These are phyloP conservation scores for Alternaria triticimaculans DNA, from an alignment of 2,329 filamentous ascomycete genomes.

Conservation along the genomic window DNA sequence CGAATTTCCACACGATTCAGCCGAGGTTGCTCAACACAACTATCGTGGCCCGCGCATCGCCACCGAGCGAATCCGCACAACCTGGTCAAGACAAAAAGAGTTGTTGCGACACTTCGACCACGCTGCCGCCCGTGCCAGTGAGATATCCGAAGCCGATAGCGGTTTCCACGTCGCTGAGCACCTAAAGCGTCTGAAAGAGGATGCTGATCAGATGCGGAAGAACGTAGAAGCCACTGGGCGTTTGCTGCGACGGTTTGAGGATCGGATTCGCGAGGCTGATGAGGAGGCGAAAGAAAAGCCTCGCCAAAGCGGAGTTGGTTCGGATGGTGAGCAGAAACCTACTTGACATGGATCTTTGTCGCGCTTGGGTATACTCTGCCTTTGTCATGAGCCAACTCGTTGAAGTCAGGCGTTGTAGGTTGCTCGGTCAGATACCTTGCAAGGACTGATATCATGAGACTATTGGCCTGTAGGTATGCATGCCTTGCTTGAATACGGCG, in stretches of 20 bases:
- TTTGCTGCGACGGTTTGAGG: conserved; percentile 24
- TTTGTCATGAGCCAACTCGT: neutral
- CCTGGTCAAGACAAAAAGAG: conserved; percentile 15
- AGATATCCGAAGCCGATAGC: conserved; percentile 4
- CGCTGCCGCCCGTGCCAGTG: conserved; percentile 1
- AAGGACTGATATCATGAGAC: neutral
- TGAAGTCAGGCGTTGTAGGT: neutral
- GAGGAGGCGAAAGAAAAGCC: neutral
- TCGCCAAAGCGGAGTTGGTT: neutral
- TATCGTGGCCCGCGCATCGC: conserved; percentile 3
- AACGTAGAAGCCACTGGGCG: conserved; percentile 23
- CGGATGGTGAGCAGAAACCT: neutral
- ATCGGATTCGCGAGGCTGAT: conserved; percentile 17
- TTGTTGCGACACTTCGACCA: conserved; percentile 4
- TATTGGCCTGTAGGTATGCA: neutral
- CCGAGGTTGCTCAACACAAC: neutral
- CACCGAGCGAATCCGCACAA: conserved; percentile 9
- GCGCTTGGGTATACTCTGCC: neutral
- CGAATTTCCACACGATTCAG: neutral
- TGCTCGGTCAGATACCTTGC: rapidly evolving
- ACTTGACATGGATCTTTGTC: neutral
- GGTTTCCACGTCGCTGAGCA: neutral
- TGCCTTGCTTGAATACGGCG: neutral
- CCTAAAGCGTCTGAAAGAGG: conserved; percentile 2
- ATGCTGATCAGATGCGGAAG: conserved; percentile 4